Percentiles rank a stretch among this genome's conserved stretches.
These are phyloP conservation scores for Nemania sp. DNA, from an alignment of 2,329 filamentous ascomycete species.

Conservation along the genomic window DNA sequence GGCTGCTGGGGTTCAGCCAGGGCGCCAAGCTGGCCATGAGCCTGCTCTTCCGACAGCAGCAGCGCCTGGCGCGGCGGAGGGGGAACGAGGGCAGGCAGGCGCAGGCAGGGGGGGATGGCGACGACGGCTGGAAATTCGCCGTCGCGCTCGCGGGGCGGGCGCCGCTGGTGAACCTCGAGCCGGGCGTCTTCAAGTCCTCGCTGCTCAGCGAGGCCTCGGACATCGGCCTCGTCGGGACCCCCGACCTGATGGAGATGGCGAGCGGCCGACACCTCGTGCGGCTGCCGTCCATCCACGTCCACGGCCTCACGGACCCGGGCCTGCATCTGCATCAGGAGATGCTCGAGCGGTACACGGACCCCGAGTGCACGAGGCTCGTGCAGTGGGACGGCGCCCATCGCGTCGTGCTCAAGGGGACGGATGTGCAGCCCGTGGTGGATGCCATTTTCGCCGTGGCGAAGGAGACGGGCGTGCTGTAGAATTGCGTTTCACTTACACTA, in stretches of 20 bases:
- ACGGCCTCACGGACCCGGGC: slow-evolving; percentile 65
- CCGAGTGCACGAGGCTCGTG: slow-evolving; percentile 58
- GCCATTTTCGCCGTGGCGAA: slow-evolving; percentile 57
- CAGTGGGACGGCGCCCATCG: slow-evolving; percentile 78
- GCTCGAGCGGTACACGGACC: slow-evolving; percentile 62
- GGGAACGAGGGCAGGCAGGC: background rate
- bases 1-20: slow-evolving; percentile 68
- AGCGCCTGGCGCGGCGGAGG: slow-evolving; percentile 39
- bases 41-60: slow-evolving; percentile 66
- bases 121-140: slow-evolving; percentile 58
- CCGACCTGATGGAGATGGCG: slow-evolving; percentile 46
- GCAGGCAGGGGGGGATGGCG: background rate
- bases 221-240: slow-evolving; percentile 49
- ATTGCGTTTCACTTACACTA: background rate
- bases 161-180: slow-evolving; percentile 60
- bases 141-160: slow-evolving; percentile 65
- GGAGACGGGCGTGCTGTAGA: slow-evolving; percentile 45
- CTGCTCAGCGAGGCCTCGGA: slow-evolving; percentile 36
- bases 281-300: slow-evolving; percentile 69
- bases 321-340: slow-evolving; percentile 62
- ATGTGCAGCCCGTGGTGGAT: slow-evolving; percentile 62
- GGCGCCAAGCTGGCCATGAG: slow-evolving; percentile 66
- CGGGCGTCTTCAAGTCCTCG: slow-evolving; percentile 38
- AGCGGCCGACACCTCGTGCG: slow-evolving; percentile 52
- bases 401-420: slow-evolving; percentile 68